Evolutionary conservation across 768 basidiomycete species (phyloP), one percentile per base, ranked within the genome.

Genomic region (Rhodotorula kratochvilovae): DNA sequence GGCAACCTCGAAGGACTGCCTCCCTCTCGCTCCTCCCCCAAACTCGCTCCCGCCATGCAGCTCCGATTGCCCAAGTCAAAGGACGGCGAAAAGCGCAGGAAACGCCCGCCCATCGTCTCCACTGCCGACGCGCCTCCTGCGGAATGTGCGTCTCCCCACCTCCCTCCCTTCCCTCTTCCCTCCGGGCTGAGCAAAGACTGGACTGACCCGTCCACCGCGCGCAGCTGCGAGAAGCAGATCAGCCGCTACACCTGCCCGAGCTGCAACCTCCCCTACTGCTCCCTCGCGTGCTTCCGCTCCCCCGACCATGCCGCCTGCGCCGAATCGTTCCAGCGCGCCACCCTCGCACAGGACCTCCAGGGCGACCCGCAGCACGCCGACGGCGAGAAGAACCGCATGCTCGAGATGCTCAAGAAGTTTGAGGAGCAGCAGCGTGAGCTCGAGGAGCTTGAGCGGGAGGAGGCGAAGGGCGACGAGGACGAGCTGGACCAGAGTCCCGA

Each of bases 211-310:
- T 15, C 25, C 29, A 5, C 11, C 16, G 5, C 53, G 48, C 23
- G 36, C 67, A 77, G 76, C 33, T 77, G 76, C 70, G 19, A 63
- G 17, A 51, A 48, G 12, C 72, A 76, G 46, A 55, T 73, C 56
- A 65, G 63, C 25, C 59, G 67, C 15, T 77, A 77, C 63, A 76
- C 75, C 53, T 77, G 77, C 59, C 77, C 77, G n/a, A 39, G 27
- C 2, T 77, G 77, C 71, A 77, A 77, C 73, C 66, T 77, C 16
- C 75, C 68, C 27, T 77, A 77, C 71, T 77, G 77, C 66, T 72
- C 75, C 13, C 68, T 77, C 33, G 61, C 70, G 2, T 77, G 77
- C 61, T 77, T 74, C 67, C 59, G 61, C 8, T 39, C 71, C 1
- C 51, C 59, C 31, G 56, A 68, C 25, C 77, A 77, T 46, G 45